phyloP scores from a whole-genome alignment of 2,329 filamentous ascomycete genomes.

The Orbilia javanica region DNA sequence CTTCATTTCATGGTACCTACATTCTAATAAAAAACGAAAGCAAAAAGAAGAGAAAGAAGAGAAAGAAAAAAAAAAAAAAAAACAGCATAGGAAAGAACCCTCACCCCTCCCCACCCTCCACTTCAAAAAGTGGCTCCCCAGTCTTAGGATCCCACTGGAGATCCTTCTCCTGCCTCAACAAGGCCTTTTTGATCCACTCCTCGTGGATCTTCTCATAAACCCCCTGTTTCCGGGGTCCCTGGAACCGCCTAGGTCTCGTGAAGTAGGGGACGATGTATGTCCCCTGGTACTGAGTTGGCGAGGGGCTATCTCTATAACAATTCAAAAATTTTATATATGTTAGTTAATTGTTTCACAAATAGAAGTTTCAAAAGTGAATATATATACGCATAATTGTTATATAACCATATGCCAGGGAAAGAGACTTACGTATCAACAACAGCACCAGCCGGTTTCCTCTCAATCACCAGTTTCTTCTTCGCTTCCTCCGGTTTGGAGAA shows the following conservation, averaged over 20 bases:
- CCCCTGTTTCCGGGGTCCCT: neutral
- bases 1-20: too few relatives aligned
- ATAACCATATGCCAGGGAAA: too few relatives aligned
- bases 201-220: slow-evolving; percentile 47
- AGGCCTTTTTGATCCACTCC: slow-evolving; percentile 44
- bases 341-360: neutral
- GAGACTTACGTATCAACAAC: neutral
- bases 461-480: neutral
- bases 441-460: neutral
- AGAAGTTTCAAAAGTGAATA: neutral
- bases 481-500: neutral
- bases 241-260: slow-evolving; percentile 10
- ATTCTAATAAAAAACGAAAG: too few relatives aligned
- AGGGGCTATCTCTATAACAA: neutral
- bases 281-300: neutral
- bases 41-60: neutral
- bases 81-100: neutral
- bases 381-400: too few relatives aligned
- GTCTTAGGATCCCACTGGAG: slow-evolving; percentile 43
- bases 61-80: neutral
- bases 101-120: neutral
- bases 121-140: slow-evolving; percentile 41
- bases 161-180: slow-evolving; percentile 31
- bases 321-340: too few relatives aligned
- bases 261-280: slow-evolving; percentile 1